These are phyloP conservation scores for Stagonosporopsis tanaceti DNA, from an alignment of 2,329 filamentous ascomycete species.

Conservation along the genomic window DNA sequence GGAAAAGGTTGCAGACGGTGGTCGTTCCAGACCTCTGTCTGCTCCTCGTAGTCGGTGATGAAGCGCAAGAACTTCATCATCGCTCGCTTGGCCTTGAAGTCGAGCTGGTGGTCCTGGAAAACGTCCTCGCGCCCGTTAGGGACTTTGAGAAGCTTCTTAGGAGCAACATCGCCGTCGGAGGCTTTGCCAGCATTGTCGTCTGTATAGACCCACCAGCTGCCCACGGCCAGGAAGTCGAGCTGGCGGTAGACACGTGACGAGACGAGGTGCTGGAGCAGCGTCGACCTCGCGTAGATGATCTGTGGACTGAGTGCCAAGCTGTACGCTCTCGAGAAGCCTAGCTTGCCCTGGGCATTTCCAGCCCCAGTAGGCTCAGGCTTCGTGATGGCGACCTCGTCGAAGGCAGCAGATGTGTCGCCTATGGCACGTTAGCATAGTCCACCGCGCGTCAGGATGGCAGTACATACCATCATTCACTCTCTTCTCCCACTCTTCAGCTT, in stretches of 20 bases:
- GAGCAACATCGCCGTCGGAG: slow-evolving; percentile 13
- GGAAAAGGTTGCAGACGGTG: slow-evolving; percentile 64
- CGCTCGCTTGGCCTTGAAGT: slow-evolving; percentile 80
- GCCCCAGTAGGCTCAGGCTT: slow-evolving; percentile 32
- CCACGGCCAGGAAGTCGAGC: slow-evolving; percentile 91
- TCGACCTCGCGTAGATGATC: slow-evolving; percentile 83
- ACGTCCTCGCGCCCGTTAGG: slow-evolving; percentile 92
- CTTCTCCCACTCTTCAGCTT: slow-evolving; percentile 77
- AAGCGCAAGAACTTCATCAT: slow-evolving; percentile 96
- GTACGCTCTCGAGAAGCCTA: slow-evolving; percentile 76
- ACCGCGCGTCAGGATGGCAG: neutral
- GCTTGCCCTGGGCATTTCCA: slow-evolving; percentile 46
- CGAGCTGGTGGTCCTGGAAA: slow-evolving; percentile 78
- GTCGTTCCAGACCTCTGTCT: slow-evolving; percentile 65
- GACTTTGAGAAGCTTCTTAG: slow-evolving; percentile 68
- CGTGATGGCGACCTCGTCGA: slow-evolving; percentile 45
- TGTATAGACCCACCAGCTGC: slow-evolving; percentile 83
- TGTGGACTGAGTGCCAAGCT: slow-evolving; percentile 85
- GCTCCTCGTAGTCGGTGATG: slow-evolving; percentile 74
- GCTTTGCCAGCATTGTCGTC: slow-evolving; percentile 36
- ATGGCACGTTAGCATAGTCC: slow-evolving; percentile 16
- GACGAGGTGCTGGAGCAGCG: slow-evolving; percentile 80
- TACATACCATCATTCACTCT: slow-evolving; percentile 48
- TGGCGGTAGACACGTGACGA: slow-evolving; percentile 88
- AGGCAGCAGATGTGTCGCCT: slow-evolving; percentile 32